phyloP scores from a whole-genome alignment of 1,139 yeast species.

The Geotrichum reessii region DNA sequence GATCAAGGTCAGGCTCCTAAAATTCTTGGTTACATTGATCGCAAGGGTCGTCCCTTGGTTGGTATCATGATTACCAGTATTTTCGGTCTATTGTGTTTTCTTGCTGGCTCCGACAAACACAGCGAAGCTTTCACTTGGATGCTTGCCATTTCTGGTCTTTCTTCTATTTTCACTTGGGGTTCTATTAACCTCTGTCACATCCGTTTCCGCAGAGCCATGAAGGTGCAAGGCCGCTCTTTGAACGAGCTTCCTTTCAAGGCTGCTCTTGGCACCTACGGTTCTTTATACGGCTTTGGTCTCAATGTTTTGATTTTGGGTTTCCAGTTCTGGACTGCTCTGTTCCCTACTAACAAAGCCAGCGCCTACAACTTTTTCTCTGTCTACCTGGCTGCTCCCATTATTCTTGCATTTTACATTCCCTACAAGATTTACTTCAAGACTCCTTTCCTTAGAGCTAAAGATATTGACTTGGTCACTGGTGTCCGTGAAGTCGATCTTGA shows the following conservation, averaged over 20 bases:
- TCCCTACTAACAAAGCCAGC: constrained; percentile 47
- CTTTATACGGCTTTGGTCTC: constrained; percentile 54
- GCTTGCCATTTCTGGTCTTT: constrained; percentile 69
- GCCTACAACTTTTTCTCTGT: constrained; percentile 46
- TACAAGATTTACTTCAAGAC: constrained; percentile 44
- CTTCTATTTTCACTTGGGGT: constrained; percentile 72
- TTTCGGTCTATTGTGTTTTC: constrained; percentile 63
- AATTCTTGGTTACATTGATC: constrained; percentile 65
- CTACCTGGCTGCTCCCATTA: constrained; percentile 48
- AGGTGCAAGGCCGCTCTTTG: constrained; percentile 55
- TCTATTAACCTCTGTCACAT: constrained; percentile 65
- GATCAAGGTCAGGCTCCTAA: constrained; percentile 74
- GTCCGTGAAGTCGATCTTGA: constrained; percentile 50
- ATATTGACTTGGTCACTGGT: constrained; percentile 49
- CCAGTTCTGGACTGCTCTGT: constrained; percentile 69
- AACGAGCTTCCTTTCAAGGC: constrained; percentile 66
- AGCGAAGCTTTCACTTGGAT: constrained; percentile 71
- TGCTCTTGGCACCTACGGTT: constrained; percentile 67
- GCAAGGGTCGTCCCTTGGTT: constrained; percentile 64
- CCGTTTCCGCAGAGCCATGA: constrained; percentile 55
- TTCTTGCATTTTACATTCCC: constrained; percentile 42
- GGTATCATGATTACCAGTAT: constrained; percentile 53
- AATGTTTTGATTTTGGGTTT: constrained; percentile 47
- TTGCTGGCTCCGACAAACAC: constrained; percentile 63
- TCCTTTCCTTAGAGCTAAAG: constrained; percentile 38